These are phyloP conservation scores for Geotrichum fermentans DNA, from an alignment of 1,139 yeast species.

Conservation along the genomic window DNA sequence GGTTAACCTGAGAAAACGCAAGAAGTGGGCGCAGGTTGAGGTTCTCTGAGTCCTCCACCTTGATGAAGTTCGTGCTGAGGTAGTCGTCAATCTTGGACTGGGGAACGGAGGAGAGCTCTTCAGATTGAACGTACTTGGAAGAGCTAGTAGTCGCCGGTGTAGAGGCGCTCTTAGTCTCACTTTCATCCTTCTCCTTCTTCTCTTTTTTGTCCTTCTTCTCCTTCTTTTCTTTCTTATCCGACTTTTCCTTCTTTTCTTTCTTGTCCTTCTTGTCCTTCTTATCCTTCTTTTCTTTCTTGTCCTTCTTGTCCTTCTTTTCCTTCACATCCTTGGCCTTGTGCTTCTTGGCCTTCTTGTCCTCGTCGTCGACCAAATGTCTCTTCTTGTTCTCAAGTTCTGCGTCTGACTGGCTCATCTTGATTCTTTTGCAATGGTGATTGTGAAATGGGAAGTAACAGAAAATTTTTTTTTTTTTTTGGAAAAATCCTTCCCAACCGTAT, in stretches of 20 bases:
- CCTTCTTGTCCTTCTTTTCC: conserved; percentile 26
- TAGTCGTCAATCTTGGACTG: conserved; percentile 59
- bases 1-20: conserved; percentile 56
- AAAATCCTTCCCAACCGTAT: conserved; percentile 1
- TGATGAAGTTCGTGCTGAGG: conserved; percentile 66
- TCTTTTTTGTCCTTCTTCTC: conserved; percentile 41
- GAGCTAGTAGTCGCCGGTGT: conserved; percentile 3
- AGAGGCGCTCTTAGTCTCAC: conserved; percentile 20
- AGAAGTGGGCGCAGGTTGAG: conserved; percentile 61
- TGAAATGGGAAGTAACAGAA: neutral
- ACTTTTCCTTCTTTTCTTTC: conserved; percentile 47
- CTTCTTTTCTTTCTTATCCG: conserved; percentile 43
- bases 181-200: conserved; percentile 42
- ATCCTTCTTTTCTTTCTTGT: conserved; percentile 23
- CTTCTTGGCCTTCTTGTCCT: conserved; percentile 18
- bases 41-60: conserved; percentile 63
- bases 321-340: conserved; percentile 22
- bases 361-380: conserved; percentile 15
- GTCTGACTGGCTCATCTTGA: conserved; percentile 14
- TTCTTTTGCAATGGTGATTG: neutral
- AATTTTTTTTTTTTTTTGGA: neutral
- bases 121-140: conserved; percentile 12
- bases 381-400: conserved; percentile 13
- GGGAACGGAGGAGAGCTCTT: conserved; percentile 31
- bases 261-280: conserved; percentile 35